These are phyloP conservation scores for Albophoma yamanashiensis DNA, from an alignment of 2,329 filamentous ascomycete species.

Conservation along the genomic window DNA sequence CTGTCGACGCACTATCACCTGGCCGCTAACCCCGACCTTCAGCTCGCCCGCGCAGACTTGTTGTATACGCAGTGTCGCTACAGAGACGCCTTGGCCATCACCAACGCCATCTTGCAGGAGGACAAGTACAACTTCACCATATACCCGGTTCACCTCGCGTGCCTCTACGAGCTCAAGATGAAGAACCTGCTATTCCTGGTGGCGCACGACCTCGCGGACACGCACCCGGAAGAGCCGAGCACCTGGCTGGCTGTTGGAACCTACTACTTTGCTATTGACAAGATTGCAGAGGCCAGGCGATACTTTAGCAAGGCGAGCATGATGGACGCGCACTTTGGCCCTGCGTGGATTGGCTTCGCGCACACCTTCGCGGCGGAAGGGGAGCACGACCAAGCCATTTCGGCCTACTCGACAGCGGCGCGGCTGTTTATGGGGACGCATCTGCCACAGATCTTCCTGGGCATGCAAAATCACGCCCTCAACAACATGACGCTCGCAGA, in stretches of 20 bases:
- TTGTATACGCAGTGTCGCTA: slow-evolving; percentile 93
- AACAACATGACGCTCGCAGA: slow-evolving; percentile 91
- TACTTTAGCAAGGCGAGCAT: slow-evolving; percentile 97
- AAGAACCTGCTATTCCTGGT: slow-evolving; percentile 87
- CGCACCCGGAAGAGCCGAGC: slow-evolving; percentile 80
- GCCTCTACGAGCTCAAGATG: slow-evolving; percentile 75
- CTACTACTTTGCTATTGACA: slow-evolving; percentile 84
- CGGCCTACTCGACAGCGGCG: slow-evolving; percentile 91
- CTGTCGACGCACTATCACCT: slow-evolving; percentile 91
- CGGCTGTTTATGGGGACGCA: slow-evolving; percentile 95
- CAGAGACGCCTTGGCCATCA: slow-evolving; percentile 74
- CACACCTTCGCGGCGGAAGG: slow-evolving; percentile 97
- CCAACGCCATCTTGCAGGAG: slow-evolving; percentile 67
- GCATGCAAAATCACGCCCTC: slow-evolving; percentile 95
- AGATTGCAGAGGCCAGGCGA: slow-evolving; percentile 83
- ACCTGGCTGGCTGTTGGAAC: slow-evolving; percentile 91
- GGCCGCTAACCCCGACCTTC: slow-evolving; percentile 74
- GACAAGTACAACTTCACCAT: slow-evolving; percentile 85
- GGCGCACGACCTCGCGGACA: slow-evolving; percentile 84
- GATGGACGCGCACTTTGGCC: slow-evolving; percentile 95
- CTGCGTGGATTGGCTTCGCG: slow-evolving; percentile 97
- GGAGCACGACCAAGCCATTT: slow-evolving; percentile 96
- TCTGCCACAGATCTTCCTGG: slow-evolving; percentile 86
- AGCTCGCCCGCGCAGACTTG: slow-evolving; percentile 81
- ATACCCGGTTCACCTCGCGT: slow-evolving; percentile 85